Evolutionary conservation across 2,329 filamentous ascomycete species (phyloP), one percentile per base, ranked within the genome.

Genomic region (Zymoseptoria ardabiliae): DNA sequence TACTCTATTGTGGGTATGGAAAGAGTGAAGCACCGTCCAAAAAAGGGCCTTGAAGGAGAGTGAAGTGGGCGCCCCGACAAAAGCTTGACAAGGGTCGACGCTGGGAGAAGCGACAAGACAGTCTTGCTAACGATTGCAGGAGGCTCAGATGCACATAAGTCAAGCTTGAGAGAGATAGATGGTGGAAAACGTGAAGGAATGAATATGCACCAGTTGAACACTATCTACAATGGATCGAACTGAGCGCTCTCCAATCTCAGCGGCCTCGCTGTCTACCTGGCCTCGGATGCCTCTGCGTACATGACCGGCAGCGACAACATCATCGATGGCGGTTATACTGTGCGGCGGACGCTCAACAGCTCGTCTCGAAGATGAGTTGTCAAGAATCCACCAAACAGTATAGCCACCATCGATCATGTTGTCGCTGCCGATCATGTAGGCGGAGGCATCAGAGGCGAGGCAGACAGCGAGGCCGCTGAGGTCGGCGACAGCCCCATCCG

Each of bases 231-330:
- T 41, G 17, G 10, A 41, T 41, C 35, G 11, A 17, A n/a, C 11
- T 41, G 88, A 58, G 80, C 79, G 53, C 86, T 90, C 49, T 85
- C 90, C 66, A 89, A 91, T 74, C 81, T 91, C 65, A 91, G 91
- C 76, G 87, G 86, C 60, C 81, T 90, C 48, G 88, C 86, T 65
- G 84, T 91, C 66, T 90, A 88, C 80, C 81, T 92, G 23, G 87
- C 87, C 21, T 88, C 85, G 6, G 88, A 91, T 70, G 82, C 87
- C 8, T 87, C 84, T 49, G 77, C 79, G 67, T 92, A 89, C 78
- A 89, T 91, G 87, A 92, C 89, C 45, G 89, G 89, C 56, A 81
- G 82, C 72, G 88, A 91, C 77, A 81, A 87, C 74, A 76, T 86
- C 71, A 88, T 88, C 63, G 87, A 90, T 69, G 86, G 85, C 68